Conservation (phyloP, 345 rosid species). For the Aquilaria yunnanensis region DNA sequence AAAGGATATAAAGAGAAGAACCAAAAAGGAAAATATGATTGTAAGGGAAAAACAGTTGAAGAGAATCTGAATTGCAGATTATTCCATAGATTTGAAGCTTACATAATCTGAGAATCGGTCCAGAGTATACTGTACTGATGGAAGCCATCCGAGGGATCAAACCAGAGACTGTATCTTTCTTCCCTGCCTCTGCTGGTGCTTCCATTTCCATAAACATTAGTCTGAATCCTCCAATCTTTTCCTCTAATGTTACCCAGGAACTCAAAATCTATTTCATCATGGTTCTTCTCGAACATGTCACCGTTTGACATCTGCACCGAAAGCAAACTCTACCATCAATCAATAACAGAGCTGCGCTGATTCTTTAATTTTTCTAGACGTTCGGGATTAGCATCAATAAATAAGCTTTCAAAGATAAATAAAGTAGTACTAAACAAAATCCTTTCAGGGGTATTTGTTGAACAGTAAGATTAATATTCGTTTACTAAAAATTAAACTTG, state of each 20-base stretch:
- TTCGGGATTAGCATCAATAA: no score
- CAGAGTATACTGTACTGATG: slow-evolving; percentile 85
- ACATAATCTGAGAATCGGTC: slow-evolving; percentile 83
- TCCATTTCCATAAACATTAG: slow-evolving; percentile 80
- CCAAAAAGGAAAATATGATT: not conserved
- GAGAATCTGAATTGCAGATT: no score
- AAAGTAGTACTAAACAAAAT: no score
- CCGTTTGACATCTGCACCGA: slow-evolving; percentile 69
- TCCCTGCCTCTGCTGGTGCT: slow-evolving; percentile 73
- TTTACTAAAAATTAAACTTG: no score
- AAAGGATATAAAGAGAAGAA: not conserved
- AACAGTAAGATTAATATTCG: no score
- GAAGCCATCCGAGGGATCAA: slow-evolving; percentile 82
- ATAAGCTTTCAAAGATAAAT: no score
- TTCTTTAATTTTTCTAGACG: not conserved
- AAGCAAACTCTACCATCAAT: not conserved
- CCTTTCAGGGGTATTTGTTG: not conserved
- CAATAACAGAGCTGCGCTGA: not conserved
- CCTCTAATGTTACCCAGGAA: slow-evolving; percentile 89
- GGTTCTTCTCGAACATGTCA: slow-evolving; percentile 70
- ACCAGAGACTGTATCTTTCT: slow-evolving; percentile 89
- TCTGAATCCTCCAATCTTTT: slow-evolving; percentile 91
- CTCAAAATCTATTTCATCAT: slow-evolving; percentile 92
- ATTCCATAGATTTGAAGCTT: slow-evolving; percentile 19
- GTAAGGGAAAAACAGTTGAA: not conserved